Evolutionary conservation across 371 early-diverging fungal species (phyloP).

Genomic region (Syncephalastrum sp.): DNA sequence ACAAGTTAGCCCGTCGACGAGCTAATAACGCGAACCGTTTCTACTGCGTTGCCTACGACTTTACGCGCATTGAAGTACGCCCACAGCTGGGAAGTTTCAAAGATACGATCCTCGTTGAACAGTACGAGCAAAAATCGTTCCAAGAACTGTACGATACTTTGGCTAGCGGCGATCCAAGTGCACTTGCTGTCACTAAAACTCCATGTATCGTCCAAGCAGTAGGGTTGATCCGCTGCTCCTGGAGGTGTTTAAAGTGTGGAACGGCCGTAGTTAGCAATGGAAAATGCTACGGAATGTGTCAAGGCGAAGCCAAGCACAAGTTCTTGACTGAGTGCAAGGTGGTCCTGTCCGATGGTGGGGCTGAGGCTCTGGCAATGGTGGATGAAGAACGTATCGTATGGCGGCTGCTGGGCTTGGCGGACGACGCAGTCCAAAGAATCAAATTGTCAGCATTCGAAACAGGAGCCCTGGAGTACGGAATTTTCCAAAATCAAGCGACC

Average conservation of each 20-base stretch:
- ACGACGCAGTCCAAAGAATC: constrained; percentile 11
- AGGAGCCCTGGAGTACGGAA: no score
- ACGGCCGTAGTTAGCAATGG: constrained; percentile 8
- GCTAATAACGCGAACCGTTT: neutral
- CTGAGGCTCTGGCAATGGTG: constrained; percentile 14
- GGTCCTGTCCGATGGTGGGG: constrained; percentile 24
- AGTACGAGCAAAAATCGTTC: no score
- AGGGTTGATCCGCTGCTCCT: constrained; percentile 3
- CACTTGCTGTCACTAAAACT: no score
- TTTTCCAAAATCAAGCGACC: no score
- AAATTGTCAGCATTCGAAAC: constrained; percentile 6
- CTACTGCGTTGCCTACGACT: constrained; percentile 2
- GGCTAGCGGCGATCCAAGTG: no score
- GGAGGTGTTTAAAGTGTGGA: constrained; percentile 29
- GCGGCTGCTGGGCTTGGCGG: constrained; percentile 15
- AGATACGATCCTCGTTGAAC: no score
- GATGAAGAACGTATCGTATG: constrained; percentile 33
- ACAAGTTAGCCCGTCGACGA: constrained; percentile 17
- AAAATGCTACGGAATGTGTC: constrained; percentile 26
- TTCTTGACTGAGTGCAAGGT: constrained; percentile 24
- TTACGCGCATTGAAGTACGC: no score
- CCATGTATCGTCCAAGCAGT: no score
- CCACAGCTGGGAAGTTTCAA: no score
- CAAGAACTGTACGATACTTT: no score
- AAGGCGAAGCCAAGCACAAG: constrained; percentile 6